These are phyloP conservation scores for Vinca minor DNA, from an alignment of 257 asterid species.

Conservation along the genomic window DNA sequence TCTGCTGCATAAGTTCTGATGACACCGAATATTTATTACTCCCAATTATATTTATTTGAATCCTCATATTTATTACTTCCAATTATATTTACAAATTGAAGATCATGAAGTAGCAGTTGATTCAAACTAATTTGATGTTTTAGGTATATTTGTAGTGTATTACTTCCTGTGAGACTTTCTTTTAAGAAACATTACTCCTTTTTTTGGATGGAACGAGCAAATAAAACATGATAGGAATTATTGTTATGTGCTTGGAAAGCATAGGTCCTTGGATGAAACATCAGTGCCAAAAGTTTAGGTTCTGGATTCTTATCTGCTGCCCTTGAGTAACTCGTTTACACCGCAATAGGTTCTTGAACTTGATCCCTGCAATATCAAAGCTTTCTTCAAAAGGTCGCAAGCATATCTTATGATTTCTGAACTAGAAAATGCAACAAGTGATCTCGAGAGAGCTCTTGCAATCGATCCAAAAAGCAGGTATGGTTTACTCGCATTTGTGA, in stretches of 20 bases:
- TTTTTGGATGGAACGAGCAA: too few relatives aligned
- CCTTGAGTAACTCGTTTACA: background rate
- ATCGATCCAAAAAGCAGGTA: slow-evolving; percentile 46
- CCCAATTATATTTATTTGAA: too few relatives aligned
- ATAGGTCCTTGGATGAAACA: background rate
- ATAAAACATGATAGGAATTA: too few relatives aligned
- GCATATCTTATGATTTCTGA: slow-evolving; percentile 38
- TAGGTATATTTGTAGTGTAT: too few relatives aligned
- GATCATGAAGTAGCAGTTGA: slow-evolving; percentile 28
- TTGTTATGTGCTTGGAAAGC: background rate
- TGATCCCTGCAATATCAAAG: slow-evolving; percentile 41
- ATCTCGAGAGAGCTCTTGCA: slow-evolving; percentile 31
- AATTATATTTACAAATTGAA: slow-evolving; percentile 48
- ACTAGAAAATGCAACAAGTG: slow-evolving; percentile 46
- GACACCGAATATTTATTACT: too few relatives aligned
- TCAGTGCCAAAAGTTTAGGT: background rate
- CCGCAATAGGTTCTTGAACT: slow-evolving; percentile 39
- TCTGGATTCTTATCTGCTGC: too few relatives aligned
- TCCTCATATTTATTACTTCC: too few relatives aligned
- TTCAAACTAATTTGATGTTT: too few relatives aligned
- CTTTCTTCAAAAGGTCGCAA: slow-evolving; percentile 51
- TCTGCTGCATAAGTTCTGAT: too few relatives aligned
- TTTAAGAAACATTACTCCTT: too few relatives aligned
- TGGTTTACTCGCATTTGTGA: background rate
- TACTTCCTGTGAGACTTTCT: background rate